A percentile compares a stretch with the other conserved stretches of the same genome.
These are phyloP conservation scores for Sclerotinia borealis DNA, from an alignment of 2,329 filamentous ascomycete species.

Conservation along the genomic window DNA sequence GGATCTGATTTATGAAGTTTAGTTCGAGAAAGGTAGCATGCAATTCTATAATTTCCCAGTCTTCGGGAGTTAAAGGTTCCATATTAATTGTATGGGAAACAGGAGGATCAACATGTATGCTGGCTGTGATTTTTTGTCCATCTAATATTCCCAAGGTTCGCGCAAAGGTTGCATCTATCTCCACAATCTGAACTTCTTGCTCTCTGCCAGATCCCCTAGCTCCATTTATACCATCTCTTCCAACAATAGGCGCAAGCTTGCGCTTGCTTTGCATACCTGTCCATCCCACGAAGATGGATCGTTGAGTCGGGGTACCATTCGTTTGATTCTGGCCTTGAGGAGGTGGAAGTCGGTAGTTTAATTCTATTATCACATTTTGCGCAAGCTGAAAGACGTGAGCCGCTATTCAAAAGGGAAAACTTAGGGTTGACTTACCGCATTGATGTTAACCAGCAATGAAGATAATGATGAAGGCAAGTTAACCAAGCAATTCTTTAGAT, in stretches of 20 bases:
- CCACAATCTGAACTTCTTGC: constrained; percentile 70
- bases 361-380: constrained; percentile 94
- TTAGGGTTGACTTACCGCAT: constrained; percentile 61
- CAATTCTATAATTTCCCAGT: constrained; percentile 98
- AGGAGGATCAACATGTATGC: constrained; percentile 82
- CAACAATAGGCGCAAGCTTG: constrained; percentile 65
- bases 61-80: constrained; percentile 87
- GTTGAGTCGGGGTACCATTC: constrained; percentile 45
- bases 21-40: constrained; percentile 94
- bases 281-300: constrained; percentile 87
- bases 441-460: constrained; percentile 77
- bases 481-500: constrained; percentile 89
- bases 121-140: constrained; percentile 67
- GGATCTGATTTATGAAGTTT: constrained; percentile 87
- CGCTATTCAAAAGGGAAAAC: background rate
- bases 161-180: constrained; percentile 82
- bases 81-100: constrained; percentile 93
- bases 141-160: constrained; percentile 70
- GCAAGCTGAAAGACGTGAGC: constrained; percentile 53
- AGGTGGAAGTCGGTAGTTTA: constrained; percentile 63
- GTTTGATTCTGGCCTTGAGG: constrained; percentile 42
- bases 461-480: constrained; percentile 85
- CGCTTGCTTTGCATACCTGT: constrained; percentile 96
- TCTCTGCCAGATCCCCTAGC: constrained; percentile 55
- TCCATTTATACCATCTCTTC: constrained; percentile 64